Conservation (phyloP, 1,139 yeast genomes). For the Pichia kudriavzevii region DNA sequence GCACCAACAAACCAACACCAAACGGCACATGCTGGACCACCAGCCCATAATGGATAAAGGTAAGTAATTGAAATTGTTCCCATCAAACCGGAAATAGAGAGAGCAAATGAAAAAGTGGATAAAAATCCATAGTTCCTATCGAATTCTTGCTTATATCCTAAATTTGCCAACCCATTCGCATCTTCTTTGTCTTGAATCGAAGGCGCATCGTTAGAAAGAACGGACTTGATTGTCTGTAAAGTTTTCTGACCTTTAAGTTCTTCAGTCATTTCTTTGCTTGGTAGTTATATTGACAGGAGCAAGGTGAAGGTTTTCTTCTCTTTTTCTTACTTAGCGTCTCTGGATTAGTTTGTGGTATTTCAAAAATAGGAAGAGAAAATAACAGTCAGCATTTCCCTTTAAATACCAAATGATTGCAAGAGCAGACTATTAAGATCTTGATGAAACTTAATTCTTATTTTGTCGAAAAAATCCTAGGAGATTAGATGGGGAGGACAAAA, state of each 20-base stretch:
- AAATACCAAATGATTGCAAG: too few species aligned
- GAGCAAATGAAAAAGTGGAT: slow-evolving; percentile 29
- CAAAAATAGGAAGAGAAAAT: too few species aligned
- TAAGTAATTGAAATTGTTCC: slow-evolving; percentile 30
- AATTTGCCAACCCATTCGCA: slow-evolving; percentile 27
- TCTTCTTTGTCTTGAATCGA: slow-evolving; percentile 18
- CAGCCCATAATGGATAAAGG: slow-evolving; percentile 34
- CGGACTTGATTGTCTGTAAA: slow-evolving; percentile 5
- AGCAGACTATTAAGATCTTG: too few species aligned
- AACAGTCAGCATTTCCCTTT: too few species aligned
- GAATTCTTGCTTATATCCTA: slow-evolving; percentile 31
- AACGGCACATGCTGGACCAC: slow-evolving; percentile 51
- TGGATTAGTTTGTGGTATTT: too few species aligned
- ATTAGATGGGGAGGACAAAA: too few species aligned
- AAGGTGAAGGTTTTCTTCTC: too few species aligned
- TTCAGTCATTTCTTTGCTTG: too few species aligned
- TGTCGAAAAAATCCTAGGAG: too few species aligned
- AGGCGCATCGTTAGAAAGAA: slow-evolving; percentile 10
- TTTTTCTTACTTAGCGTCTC: too few species aligned
- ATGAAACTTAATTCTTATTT: too few species aligned
- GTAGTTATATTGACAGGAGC: too few species aligned
- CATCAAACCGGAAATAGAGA: slow-evolving; percentile 31
- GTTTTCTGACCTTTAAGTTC: slow-evolving; percentile 2
- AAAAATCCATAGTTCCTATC: slow-evolving; percentile 27
- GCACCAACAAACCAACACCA: slow-evolving; percentile 71